Conservation (phyloP, 1,284 basidiomycete species). For the Takashimella tepidaria region DNA sequence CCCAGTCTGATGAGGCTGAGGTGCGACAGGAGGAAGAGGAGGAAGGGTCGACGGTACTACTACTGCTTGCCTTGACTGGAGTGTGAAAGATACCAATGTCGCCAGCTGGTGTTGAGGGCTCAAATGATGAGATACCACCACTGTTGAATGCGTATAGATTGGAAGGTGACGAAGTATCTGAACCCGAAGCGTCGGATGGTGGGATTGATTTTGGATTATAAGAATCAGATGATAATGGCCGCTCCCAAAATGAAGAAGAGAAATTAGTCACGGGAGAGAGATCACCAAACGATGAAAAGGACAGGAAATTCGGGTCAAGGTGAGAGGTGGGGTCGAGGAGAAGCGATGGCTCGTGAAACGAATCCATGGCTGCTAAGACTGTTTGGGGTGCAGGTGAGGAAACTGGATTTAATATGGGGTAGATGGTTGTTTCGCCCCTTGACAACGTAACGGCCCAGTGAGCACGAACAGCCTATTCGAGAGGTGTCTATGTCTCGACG, state of each 20-base stretch:
- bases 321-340: constrained; percentile 28
- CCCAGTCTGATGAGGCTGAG: not conserved
- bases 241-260: constrained; percentile 4
- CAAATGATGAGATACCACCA: constrained; percentile 11
- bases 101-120: constrained; percentile 9
- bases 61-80: constrained; percentile 15
- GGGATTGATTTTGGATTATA: constrained; percentile 7
- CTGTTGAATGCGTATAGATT: constrained; percentile 21
- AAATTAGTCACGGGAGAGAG: constrained; percentile 10
- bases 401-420: too few species aligned
- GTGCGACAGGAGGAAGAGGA: constrained; percentile 2
- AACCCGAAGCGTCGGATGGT: constrained; percentile 13
- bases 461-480: too few species aligned
- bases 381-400: too few species aligned
- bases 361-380: constrained; percentile 21
- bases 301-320: constrained; percentile 26
- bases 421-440: too few species aligned
- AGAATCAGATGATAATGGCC: constrained; percentile 3
- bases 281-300: constrained; percentile 36
- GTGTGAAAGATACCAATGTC: constrained; percentile 32
- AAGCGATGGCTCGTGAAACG: constrained; percentile 27
- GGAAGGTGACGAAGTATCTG: constrained; percentile 15
- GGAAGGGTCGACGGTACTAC: constrained; percentile 7
- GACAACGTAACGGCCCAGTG: too few species aligned
- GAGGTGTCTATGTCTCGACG: too few species aligned